Conservation (phyloP, 2,329 filamentous ascomycete genomes). For the Graphium sp. region DNA sequence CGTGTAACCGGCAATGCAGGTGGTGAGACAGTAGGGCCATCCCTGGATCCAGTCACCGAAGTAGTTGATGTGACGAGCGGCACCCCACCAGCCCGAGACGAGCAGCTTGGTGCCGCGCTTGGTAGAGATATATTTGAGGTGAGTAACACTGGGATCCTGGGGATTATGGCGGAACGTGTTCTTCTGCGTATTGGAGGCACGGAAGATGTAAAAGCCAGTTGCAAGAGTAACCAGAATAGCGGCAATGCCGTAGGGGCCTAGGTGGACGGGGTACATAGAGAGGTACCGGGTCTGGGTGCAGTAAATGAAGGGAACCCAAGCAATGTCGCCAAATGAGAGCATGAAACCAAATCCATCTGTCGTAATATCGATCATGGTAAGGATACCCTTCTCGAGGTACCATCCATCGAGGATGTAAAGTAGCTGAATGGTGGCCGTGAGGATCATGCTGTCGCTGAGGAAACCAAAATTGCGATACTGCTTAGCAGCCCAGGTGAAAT, state of each 20-base stretch:
- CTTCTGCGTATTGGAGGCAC: constrained; percentile 86
- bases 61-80: constrained; percentile 88
- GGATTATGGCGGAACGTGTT: constrained; percentile 85
- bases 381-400: constrained; percentile 73
- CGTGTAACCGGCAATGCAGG: constrained; percentile 66
- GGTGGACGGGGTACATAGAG: constrained; percentile 61
- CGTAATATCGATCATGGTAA: constrained; percentile 90
- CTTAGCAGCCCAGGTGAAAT: constrained; percentile 70
- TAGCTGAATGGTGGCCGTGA: constrained; percentile 61
- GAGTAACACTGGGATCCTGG: constrained; percentile 57
- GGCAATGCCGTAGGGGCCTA: constrained; percentile 50
- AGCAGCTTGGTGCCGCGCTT: constrained; percentile 66
- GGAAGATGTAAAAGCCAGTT: constrained; percentile 80
- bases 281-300: constrained; percentile 74
- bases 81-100: constrained; percentile 84
- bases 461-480: constrained; percentile 77
- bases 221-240: constrained; percentile 51
- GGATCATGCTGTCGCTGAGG: constrained; percentile 71
- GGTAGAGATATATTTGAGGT: constrained; percentile 78
- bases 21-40: constrained; percentile 81
- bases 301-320: constrained; percentile 88
- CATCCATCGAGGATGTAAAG: constrained; percentile 74
- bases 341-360: constrained; percentile 92
- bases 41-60: constrained; percentile 88
- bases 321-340: constrained; percentile 81